Evolutionary conservation across 2,329 filamentous ascomycete genomes (phyloP).

Genomic region (Ramularia endophylla): DNA sequence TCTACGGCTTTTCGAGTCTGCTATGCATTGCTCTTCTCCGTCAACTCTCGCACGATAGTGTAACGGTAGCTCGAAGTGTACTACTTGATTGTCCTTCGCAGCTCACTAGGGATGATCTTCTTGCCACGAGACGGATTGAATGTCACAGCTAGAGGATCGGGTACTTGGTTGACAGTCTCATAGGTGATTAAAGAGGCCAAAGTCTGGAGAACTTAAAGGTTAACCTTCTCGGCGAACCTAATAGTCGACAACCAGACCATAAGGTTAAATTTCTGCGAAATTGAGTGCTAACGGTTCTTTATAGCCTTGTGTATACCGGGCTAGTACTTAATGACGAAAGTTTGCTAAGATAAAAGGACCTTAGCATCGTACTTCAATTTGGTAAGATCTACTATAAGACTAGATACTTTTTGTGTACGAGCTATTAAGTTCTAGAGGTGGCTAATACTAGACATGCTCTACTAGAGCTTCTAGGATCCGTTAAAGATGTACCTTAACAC

Average conservation of each 20-base stretch:
- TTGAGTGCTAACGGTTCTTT: background rate
- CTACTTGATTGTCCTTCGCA: too few relatives aligned
- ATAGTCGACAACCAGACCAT: slow-evolving; percentile 31
- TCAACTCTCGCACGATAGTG: too few relatives aligned
- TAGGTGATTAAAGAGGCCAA: background rate
- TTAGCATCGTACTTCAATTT: slow-evolving; percentile 2
- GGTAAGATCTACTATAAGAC: slow-evolving; percentile 1
- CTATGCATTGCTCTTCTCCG: too few relatives aligned
- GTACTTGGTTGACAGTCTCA: too few relatives aligned
- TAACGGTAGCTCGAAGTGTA: too few relatives aligned
- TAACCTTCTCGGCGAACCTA: slow-evolving; percentile 34
- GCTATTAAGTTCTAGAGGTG: slow-evolving; percentile 5
- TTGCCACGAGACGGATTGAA: background rate
- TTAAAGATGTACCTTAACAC: background rate
- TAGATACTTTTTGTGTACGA: slow-evolving; percentile 1
- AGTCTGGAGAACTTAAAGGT: slow-evolving; percentile 37
- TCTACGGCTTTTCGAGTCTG: background rate
- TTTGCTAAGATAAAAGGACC: background rate
- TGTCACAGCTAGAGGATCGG: too few relatives aligned
- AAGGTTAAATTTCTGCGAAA: slow-evolving; percentile 9
- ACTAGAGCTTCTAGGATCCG: too few relatives aligned
- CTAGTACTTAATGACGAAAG: background rate
- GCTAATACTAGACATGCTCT: background rate
- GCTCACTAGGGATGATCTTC: too few relatives aligned
- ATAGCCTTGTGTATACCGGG: slow-evolving; percentile 3